Percentiles rank a stretch among this genome's conserved stretches.
Conservation (phyloP, 805 yeast species). For the Tanozyma kutaoensis region DNA sequence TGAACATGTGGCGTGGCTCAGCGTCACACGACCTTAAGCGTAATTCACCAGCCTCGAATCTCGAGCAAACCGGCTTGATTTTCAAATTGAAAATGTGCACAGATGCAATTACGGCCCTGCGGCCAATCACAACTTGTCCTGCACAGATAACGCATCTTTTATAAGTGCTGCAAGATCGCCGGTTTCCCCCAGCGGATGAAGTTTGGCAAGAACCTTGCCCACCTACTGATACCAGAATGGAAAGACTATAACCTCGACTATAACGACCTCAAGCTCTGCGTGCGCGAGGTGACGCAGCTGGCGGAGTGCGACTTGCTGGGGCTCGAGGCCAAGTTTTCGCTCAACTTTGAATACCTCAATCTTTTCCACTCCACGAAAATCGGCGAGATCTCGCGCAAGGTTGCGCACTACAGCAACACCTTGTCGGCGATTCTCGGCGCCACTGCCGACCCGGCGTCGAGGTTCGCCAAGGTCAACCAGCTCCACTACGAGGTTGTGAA, state of each 20-base stretch:
- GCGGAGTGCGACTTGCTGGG: constrained; percentile 16
- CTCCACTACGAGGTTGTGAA: constrained; percentile 22
- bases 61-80: no score
- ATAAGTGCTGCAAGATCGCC: no score
- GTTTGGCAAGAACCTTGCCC: constrained; percentile 66
- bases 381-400: constrained; percentile 46
- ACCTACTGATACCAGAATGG: constrained; percentile 84
- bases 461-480: constrained; percentile 15
- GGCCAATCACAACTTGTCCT: no score
- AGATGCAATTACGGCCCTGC: no score
- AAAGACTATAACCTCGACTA: constrained; percentile 71
- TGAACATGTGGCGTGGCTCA: no score
- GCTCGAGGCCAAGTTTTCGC: constrained; percentile 26
- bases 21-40: no score
- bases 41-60: no score
- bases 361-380: constrained; percentile 55
- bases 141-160: no score
- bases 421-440: constrained; percentile 3
- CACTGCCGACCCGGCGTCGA: no score
- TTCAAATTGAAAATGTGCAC: no score
- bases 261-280: constrained; percentile 56
- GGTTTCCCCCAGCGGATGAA: no score
- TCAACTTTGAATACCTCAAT: constrained; percentile 47
- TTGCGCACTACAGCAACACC: constrained; percentile 17
- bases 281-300: constrained; percentile 40